Evolutionary conservation across 331 rosid genomes (phyloP), one percentile per base, ranked within the genome.

Genomic region (Arachis monticola): DNA sequence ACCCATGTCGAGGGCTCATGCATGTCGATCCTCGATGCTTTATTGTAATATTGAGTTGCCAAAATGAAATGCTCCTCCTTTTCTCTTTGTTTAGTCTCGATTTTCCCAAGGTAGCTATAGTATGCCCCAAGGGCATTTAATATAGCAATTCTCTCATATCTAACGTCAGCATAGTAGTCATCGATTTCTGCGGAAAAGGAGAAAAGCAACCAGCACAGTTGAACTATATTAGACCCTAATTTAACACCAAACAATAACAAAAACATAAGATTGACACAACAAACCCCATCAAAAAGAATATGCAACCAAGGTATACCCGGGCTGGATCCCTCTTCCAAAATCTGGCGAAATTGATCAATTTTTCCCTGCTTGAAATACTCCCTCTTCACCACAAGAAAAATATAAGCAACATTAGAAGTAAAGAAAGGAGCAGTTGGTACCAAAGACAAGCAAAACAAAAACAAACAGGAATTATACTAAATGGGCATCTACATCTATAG

Each of bases 1-100:
- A 95, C 90, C 99, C 99, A 95, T 1, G 99, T 95, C 73, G 99
- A 92, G 63, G 98, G 89, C 81, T 95, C 99, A 10, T 95, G 99
- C 93, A 90, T 92, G 83, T 92, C 97, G 2, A 94, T 92, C 85
- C 97, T 88, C 3, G 97, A 94, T 5, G 99, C 97, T 79, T 92
- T 95, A 81, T 95, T 95, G 91, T 90, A 95, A 77, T 92, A 92
- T 79, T 95, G 99, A 3, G 99, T 95, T 5, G 99, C 99, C 84
- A 92, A 75, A 84, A 90, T 92, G 78, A 95, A 95, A 79, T 95
- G 98, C 52, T 92, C 99, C 87, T 95, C 98, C 83, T 95, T 95
- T 83, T 95, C 98, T 83, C 99, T 82, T 69, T 90, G 96, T 58
- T 95, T 95, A 5, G 99, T 95, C 92, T 95, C 98, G 67, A 95